Base-by-base conservation (phyloP, 176 grass and related monocot species). In the Hyparrhenia diplandra region DNA sequence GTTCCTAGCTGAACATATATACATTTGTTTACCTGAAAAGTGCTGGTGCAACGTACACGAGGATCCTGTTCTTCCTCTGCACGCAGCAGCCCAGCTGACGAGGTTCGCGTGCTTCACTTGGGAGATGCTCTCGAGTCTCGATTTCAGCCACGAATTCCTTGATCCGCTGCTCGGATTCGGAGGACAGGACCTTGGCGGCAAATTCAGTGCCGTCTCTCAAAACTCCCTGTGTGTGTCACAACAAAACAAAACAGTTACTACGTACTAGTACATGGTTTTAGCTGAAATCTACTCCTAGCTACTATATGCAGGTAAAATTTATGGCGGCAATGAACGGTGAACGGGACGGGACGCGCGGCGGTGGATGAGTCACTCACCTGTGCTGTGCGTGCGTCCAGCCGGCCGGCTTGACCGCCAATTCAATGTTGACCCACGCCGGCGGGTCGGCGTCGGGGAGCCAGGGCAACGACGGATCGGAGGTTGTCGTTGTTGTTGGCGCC, bases 141-240 rank as follows among this genome's bases (percentile, higher is more conserved):
- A 92, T 92, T 45, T 92, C 90, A 2, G 86, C 88, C 18, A 92
- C 70, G 74, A 92, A 92, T 71, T 92, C 90, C 28, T 70, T 88
- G 78, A 86, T 30, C 23, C 90, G 86, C 69, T 92, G 90, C 6
- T 86, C 87, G 0, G 86, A 92, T 76, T 88, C 86, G 13, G 52
- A 41, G 2, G 79, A 88, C 13, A 92, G 74, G 55, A 86, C 86
- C 83, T 88, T 92, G 1, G 83, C 74, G 12, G 90, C 86, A 72
- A 88, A 77, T 59, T 36, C 17, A n/a, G 79, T 77, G 58, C 90
- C 90, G 64, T 88, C 85, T 55, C 45, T 49, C 57, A 83, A 78
- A 47, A 34, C 78, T 69, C 90, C 90, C 90, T 92, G 64, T 24
- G 73, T 32, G n/a, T n/a, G n/a, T n/a, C n/a, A n/a, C n/a, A n/a